Evolutionary conservation across 1,139 yeast genomes (phyloP).

Genomic region (Barnettozyma hawaiiensis): DNA sequence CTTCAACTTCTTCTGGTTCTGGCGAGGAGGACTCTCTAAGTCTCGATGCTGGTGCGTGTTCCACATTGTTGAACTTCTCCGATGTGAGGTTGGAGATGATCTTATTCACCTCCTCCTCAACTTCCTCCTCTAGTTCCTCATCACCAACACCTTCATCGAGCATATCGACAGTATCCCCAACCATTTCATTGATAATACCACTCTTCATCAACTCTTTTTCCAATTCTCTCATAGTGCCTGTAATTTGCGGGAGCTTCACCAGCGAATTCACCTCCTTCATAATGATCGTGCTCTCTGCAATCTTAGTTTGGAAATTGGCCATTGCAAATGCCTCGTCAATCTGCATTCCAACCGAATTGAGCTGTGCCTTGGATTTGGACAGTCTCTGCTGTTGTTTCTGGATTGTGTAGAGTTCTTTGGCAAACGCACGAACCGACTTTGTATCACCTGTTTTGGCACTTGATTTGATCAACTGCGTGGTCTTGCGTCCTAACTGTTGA

Average conservation of each 20-base stretch:
- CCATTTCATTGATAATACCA: conserved; percentile 94
- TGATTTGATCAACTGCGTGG: conserved; percentile 66
- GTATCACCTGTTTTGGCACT: conserved; percentile 76
- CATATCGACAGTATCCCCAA: conserved; percentile 79
- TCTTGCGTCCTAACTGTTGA: conserved; percentile 56
- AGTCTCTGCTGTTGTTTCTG: conserved; percentile 71
- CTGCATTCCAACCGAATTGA: conserved; percentile 82
- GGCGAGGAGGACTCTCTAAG: conserved; percentile 40
- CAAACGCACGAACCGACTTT: conserved; percentile 71
- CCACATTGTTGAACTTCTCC: conserved; percentile 43
- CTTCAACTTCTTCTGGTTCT: conserved; percentile 37
- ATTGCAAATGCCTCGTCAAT: conserved; percentile 89
- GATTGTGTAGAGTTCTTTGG: conserved; percentile 72
- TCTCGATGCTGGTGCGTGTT: conserved; percentile 35
- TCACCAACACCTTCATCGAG: conserved; percentile 62
- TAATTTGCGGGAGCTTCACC: conserved; percentile 73
- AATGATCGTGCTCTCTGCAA: conserved; percentile 71
- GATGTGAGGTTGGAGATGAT: conserved; percentile 48
- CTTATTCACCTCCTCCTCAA: conserved; percentile 58
- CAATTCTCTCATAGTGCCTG: conserved; percentile 79
- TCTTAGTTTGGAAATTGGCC: conserved; percentile 75
- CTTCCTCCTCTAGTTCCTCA: conserved; percentile 59
- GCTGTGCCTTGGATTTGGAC: conserved; percentile 75
- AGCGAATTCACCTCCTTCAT: conserved; percentile 87
- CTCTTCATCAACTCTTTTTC: conserved; percentile 86